Conservation (phyloP, 768 basidiomycete species). For the Lactarius tabidus region DNA sequence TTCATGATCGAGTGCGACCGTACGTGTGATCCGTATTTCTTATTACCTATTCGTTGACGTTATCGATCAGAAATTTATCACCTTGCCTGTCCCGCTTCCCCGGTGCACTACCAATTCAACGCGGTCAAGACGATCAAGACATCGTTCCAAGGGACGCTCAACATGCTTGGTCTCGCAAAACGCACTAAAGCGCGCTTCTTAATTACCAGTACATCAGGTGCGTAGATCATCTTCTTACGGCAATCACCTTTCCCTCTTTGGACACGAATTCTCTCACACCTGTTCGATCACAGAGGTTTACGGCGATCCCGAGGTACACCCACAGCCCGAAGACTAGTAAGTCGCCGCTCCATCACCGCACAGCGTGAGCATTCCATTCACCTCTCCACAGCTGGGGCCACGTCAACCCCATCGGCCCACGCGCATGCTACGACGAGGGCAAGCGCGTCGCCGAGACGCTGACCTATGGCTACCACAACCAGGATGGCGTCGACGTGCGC, state of each 20-base stretch:
- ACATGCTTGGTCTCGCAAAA: constrained; percentile 98
- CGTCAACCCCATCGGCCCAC: constrained; percentile 96
- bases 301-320: constrained; percentile 97
- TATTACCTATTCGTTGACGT: background rate
- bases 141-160: constrained; percentile 95
- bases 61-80: constrained; percentile 83
- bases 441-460: constrained; percentile 98
- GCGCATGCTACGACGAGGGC: constrained; percentile 99
- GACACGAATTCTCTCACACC: background rate
- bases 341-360: constrained; percentile 33
- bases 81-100: constrained; percentile 95
- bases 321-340: constrained; percentile 93
- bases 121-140: constrained; percentile 98
- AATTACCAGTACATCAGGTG: constrained; percentile 91
- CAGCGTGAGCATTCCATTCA: constrained; percentile 19
- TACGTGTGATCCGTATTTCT: constrained; percentile 38
- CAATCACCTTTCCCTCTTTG: background rate
- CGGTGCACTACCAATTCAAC: constrained; percentile 97
- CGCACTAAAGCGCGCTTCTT: constrained; percentile 97
- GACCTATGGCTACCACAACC: constrained; percentile 92
- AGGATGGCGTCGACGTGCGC: constrained; percentile 92
- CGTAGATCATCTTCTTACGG: constrained; percentile 21
- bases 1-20: constrained; percentile 99
- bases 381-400: constrained; percentile 75
- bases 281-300: constrained; percentile 70